Conservation (phyloP, 2,329 filamentous ascomycete genomes). For the Tolypocladium endophyticum region DNA sequence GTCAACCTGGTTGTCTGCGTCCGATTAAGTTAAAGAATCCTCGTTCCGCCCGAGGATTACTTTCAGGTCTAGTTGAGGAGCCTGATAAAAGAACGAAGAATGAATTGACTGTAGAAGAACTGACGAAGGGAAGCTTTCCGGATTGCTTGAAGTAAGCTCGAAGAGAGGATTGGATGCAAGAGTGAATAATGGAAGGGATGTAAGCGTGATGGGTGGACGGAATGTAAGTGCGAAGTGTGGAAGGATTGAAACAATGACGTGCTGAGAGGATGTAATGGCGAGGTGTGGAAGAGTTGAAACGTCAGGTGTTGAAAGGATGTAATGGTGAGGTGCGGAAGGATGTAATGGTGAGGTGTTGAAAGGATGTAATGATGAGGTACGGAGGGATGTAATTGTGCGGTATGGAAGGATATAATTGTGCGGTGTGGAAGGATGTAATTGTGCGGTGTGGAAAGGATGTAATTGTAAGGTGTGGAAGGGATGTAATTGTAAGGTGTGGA, state of each 20-base stretch:
- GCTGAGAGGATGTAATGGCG: no score
- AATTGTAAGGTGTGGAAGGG: not conserved
- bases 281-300: no score
- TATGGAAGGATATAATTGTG: no score
- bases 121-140: not conserved
- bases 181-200: not conserved
- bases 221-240: not conserved
- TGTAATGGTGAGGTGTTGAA: not conserved
- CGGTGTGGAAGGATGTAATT: no score
- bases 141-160: not conserved
- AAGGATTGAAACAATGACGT: no score
- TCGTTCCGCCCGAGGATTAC: not conserved
- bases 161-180: no score
- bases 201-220: not conserved
- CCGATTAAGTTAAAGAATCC: not conserved
- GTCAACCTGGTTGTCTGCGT: not conserved
- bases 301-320: no score
- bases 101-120: not conserved
- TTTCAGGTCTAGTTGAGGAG: not conserved
- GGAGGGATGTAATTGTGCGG: no score
- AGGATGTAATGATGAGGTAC: not conserved
- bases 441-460: not conserved
- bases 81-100: not conserved
- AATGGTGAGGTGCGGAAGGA: not conserved
- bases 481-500: not conserved